A percentile compares a stretch with the other conserved stretches of the same genome.
phyloP scores from a whole-genome alignment of 2,329 filamentous ascomycete species.

The Aspergillus awamori region DNA sequence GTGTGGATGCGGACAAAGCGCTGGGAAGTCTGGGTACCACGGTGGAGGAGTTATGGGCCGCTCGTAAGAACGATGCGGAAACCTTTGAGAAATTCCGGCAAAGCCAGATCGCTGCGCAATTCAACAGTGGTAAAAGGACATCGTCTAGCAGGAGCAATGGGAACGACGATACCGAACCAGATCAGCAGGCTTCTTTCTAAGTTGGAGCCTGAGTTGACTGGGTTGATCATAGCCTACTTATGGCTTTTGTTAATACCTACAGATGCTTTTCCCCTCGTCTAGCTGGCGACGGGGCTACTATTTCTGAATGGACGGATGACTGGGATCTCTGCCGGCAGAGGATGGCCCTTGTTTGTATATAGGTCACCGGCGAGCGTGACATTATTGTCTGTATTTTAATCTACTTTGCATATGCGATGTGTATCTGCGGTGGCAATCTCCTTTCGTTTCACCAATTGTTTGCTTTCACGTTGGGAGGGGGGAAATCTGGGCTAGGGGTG shows the following conservation, averaged over 20 bases:
- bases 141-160: constrained; percentile 16
- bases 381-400: constrained; percentile 1
- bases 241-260: no score
- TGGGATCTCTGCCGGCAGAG: constrained; percentile 1
- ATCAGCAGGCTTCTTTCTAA: constrained; percentile 8
- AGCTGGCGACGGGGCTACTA: background rate
- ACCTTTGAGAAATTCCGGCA: constrained; percentile 49
- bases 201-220: background rate
- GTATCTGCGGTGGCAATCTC: background rate
- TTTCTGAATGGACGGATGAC: background rate
- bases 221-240: no score
- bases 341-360: background rate
- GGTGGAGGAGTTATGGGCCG: constrained; percentile 48
- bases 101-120: constrained; percentile 51
- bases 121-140: constrained; percentile 43
- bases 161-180: background rate
- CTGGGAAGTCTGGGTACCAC: constrained; percentile 49
- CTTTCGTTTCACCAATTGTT: background rate
- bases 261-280: no score
- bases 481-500: background rate
- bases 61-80: constrained; percentile 48
- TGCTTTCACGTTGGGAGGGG: background rate
- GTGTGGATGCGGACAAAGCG: constrained; percentile 43
- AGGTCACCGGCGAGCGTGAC: background rate
- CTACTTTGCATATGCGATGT: background rate